Base-by-base conservation (phyloP, 345 rosid species). In the Odontarrhena argentea region DNA sequence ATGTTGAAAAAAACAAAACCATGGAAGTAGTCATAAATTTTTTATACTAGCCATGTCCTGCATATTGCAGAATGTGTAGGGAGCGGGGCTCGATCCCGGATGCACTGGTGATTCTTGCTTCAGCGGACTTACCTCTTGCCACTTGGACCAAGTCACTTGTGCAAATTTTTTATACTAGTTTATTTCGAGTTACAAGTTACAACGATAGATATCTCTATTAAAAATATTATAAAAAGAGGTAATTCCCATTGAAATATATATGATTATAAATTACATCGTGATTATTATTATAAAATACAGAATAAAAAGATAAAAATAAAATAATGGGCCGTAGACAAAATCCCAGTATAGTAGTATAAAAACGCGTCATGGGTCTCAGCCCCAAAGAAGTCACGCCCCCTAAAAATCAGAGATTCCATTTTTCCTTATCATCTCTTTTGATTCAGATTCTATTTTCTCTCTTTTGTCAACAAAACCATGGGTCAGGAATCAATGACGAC, bases 401-500 rank as follows among this genome's bases (percentile, higher is more conserved):
- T 37, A n/a, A 55, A 40, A 74, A 40, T 48, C 65, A 74, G 48
- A 74, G 73, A 74, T 67, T 74, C 73, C 14, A 42, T 2, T 42
- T 14, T 45, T 42, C 24, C 24, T 3, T 7, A 2, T 42, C 3
- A 14, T 22, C 61, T 48, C 8, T 26, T 14, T 9, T 52, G 69
- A 66, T 52, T 74, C 78, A 55, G 73, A 74, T 68, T 67, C 73
- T 74, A 45, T 66, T 51, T 45, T 22, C 24, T 24, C 44, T 36
- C 54, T 25, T 18, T 15, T 18, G 25, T 45, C 32, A 32, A 0
- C 3, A 8, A 26, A 24, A 4, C 9, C 5, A 69, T 64, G 71
- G 75, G 71, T 1, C 56, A 65, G 46, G 71, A 65, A 52, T 30
- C 79, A 64, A 69, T 64, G 77, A 66, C 13, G 25, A 45, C 73